A percentile compares a stretch with the other conserved stretches of the same genome.
Evolutionary conservation across 148 eudicot species (phyloP).

Genomic region (Agrostemma githago): DNA sequence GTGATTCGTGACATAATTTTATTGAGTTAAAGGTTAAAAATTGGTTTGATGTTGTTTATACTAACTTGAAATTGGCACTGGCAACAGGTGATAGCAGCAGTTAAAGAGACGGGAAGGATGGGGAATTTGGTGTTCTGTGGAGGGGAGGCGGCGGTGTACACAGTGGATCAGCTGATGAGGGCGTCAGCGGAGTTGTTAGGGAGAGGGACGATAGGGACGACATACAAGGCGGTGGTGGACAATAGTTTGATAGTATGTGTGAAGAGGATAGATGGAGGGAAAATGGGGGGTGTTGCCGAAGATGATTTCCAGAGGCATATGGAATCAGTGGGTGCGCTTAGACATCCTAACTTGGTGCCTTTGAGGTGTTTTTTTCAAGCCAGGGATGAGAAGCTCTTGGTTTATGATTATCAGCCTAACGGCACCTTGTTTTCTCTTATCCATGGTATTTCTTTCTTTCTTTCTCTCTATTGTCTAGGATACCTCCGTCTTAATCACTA

Average conservation of each 20-base stretch:
- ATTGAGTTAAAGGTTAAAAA: no score
- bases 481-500: no score
- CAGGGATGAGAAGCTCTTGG: conserved; percentile 52
- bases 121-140: conserved; percentile 54
- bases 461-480: no score
- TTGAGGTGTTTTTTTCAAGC: conserved; percentile 57
- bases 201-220: conserved; percentile 53
- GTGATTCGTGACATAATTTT: no score
- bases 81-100: background rate
- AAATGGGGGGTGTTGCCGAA: conserved; percentile 34
- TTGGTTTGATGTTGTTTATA: no score
- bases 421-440: conserved; percentile 54
- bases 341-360: conserved; percentile 62
- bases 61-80: background rate
- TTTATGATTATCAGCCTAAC: conserved; percentile 64
- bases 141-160: conserved; percentile 44
- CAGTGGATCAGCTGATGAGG: conserved; percentile 54
- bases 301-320: conserved; percentile 53
- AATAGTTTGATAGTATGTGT: conserved; percentile 59
- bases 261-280: conserved; percentile 40
- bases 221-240: conserved; percentile 59
- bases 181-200: conserved; percentile 59
- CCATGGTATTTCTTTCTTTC: conserved; percentile 35
- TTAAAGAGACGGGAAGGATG: conserved; percentile 23
- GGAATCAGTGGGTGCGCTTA: conserved; percentile 54